These are phyloP conservation scores for Fusarium keratoplasticum DNA, from an alignment of 2,329 filamentous ascomycete species.

Conservation along the genomic window DNA sequence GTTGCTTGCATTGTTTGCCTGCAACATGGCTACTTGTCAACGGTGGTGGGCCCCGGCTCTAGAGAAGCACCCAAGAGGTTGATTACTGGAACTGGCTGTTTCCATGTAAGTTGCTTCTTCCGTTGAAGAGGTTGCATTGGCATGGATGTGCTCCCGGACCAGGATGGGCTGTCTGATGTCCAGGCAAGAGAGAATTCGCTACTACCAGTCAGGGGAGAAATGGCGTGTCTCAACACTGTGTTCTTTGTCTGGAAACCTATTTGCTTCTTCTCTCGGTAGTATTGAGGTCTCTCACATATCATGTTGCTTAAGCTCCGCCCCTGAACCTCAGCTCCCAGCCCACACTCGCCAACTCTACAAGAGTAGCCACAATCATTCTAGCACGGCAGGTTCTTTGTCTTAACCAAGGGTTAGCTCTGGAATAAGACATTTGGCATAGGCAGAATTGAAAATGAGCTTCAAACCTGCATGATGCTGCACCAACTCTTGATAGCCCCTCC, in stretches of 20 bases:
- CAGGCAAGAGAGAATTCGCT: neutral
- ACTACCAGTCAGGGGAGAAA: neutral
- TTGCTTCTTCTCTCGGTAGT: neutral
- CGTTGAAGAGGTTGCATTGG: neutral
- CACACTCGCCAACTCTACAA: neutral
- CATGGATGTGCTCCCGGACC: neutral
- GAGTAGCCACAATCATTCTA: neutral
- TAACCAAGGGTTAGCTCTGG: neutral
- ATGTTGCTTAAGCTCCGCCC: neutral
- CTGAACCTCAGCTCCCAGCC: neutral
- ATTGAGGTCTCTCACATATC: neutral
- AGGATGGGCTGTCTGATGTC: neutral
- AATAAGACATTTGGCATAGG: neutral
- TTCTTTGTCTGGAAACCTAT: neutral
- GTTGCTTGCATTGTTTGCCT: neutral
- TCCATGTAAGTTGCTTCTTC: neutral
- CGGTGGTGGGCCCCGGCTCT: neutral
- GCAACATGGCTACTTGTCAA: neutral
- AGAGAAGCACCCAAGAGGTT: neutral
- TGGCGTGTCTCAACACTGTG: too few relatives aligned
- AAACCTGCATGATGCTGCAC: neutral
- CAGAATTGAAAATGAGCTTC: neutral
- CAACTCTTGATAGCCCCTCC: neutral
- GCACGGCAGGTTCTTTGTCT: neutral
- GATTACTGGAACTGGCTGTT: neutral